A percentile compares a stretch with the other conserved stretches of the same genome.
These are phyloP conservation scores for Penicillium sp. DNA, from an alignment of 2,329 filamentous ascomycete genomes.

Conservation along the genomic window DNA sequence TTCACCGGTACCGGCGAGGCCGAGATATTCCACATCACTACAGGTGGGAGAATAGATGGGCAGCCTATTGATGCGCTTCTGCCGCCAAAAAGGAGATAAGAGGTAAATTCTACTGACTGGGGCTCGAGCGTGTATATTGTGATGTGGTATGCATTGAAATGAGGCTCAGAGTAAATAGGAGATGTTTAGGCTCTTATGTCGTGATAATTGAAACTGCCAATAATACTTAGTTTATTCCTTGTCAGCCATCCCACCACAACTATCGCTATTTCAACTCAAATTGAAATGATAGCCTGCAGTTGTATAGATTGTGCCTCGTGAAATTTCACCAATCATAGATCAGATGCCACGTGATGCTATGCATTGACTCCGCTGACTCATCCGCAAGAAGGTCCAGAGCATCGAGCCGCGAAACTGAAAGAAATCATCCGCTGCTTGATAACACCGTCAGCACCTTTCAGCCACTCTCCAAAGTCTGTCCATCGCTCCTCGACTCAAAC, in stretches of 20 bases:
- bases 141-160: too few relatives aligned
- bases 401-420: neutral
- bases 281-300: too few relatives aligned
- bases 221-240: too few relatives aligned
- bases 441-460: neutral
- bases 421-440: neutral
- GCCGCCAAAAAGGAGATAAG: neutral
- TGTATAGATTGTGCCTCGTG: neutral
- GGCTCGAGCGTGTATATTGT: too few relatives aligned
- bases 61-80: conserved; percentile 8
- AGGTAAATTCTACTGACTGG: neutral
- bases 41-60: conserved; percentile 10
- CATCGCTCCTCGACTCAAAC: neutral
- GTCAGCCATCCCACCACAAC: too few relatives aligned
- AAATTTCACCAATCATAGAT: neutral
- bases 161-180: too few relatives aligned
- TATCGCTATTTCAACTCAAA: too few relatives aligned
- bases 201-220: too few relatives aligned
- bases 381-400: neutral
- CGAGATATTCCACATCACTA: conserved; percentile 6
- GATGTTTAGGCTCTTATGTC: too few relatives aligned
- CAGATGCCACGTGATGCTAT: neutral
- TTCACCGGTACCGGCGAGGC: neutral
- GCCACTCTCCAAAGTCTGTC: neutral
- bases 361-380: neutral